Evolutionary conservation across 805 yeast genomes (phyloP).

Genomic region (Saccharomycopsis babjevae): DNA sequence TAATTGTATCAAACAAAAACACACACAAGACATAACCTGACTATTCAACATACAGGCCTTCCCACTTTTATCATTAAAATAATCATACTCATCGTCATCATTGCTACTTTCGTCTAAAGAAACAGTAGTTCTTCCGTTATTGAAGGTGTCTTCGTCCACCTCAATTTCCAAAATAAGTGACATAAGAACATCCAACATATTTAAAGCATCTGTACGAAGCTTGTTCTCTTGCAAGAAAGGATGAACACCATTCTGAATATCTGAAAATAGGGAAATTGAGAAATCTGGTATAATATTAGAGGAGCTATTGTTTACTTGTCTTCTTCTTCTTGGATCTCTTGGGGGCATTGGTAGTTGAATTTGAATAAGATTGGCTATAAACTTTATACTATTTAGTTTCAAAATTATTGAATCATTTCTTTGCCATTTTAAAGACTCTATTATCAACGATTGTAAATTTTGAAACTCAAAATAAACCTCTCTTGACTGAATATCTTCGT

Average conservation of each 20-base stretch:
- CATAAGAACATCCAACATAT: constrained; percentile 56
- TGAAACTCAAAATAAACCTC: background rate
- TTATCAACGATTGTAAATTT: background rate
- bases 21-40: constrained; percentile 54
- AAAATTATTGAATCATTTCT: background rate
- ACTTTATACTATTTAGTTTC: constrained; percentile 54
- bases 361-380: constrained; percentile 49
- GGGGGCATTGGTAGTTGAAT: constrained; percentile 36
- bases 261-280: constrained; percentile 41
- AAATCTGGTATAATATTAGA: constrained; percentile 19
- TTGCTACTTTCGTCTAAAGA: background rate
- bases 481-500: background rate
- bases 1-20: constrained; percentile 53
- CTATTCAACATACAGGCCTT: constrained; percentile 23
- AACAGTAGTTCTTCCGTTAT: background rate
- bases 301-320: constrained; percentile 5
- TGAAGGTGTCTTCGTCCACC: constrained; percentile 22
- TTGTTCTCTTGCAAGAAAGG: constrained; percentile 44
- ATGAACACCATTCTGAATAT: constrained; percentile 32
- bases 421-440: background rate
- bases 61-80: constrained; percentile 14
- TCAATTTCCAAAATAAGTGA: constrained; percentile 41
- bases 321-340: constrained; percentile 21
- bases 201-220: constrained; percentile 64
- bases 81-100: constrained; percentile 17